Percentiles rank a stretch among this genome's conserved stretches.
Evolutionary conservation across 805 yeast species (phyloP).

Genomic region (Wickerhamiella lipophila): DNA sequence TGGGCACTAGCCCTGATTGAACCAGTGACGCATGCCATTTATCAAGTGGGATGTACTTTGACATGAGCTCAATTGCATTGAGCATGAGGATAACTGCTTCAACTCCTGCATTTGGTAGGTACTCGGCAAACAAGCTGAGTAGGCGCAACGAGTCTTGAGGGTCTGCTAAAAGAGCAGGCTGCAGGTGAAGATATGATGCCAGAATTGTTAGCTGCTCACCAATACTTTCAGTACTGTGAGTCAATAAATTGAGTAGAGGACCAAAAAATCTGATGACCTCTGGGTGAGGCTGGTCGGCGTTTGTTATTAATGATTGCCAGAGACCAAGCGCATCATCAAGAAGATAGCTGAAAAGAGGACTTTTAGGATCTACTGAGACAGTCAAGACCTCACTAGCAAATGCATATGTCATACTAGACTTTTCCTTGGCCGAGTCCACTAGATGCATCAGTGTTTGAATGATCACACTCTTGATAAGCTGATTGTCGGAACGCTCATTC

Average conservation of each 20-base stretch:
- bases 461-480: constrained; percentile 29
- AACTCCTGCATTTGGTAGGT: constrained; percentile 21
- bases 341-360: constrained; percentile 43
- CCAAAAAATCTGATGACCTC: constrained; percentile 31
- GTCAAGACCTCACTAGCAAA: constrained; percentile 15
- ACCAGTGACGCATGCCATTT: constrained; percentile 10
- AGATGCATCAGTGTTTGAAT: constrained; percentile 28
- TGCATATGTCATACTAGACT: constrained; percentile 17
- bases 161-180: constrained; percentile 18
- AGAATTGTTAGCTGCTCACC: constrained; percentile 25
- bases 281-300: constrained; percentile 36
- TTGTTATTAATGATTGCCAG: constrained; percentile 58
- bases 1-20: constrained; percentile 8
- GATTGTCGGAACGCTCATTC: constrained; percentile 42
- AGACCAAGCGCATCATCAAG: constrained; percentile 78
- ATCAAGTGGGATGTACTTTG: constrained; percentile 9
- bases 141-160: constrained; percentile 14
- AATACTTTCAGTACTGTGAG: constrained; percentile 43
- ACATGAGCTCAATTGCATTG: constrained; percentile 13
- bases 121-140: constrained; percentile 20
- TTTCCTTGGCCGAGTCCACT: constrained; percentile 23
- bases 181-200: constrained; percentile 27
- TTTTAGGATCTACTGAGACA: constrained; percentile 42
- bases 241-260: constrained; percentile 44
- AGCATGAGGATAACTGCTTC: constrained; percentile 17